A percentile compares a stretch with the other conserved stretches of the same genome.
These are phyloP conservation scores for Alnus glutinosa DNA, from an alignment of 306 rosid genomes.

Conservation along the genomic window DNA sequence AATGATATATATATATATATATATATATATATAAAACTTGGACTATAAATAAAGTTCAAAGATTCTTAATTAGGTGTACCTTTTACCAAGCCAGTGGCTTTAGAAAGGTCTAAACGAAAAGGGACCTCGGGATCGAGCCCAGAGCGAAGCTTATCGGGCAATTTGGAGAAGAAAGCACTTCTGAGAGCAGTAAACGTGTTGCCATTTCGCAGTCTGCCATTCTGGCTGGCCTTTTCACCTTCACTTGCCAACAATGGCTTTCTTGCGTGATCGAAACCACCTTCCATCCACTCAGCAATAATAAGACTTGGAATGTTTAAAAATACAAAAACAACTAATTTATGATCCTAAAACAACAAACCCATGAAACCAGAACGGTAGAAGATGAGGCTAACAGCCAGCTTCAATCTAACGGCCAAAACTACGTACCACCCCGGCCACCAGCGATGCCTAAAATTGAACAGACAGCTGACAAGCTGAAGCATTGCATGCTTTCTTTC, in stretches of 20 bases:
- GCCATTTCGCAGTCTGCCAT: background rate
- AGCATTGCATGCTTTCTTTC: background rate
- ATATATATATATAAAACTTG: no score
- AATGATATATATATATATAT: no score
- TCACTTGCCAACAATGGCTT: slow-evolving; percentile 28
- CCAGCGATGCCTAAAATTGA: no score
- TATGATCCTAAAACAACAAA: background rate
- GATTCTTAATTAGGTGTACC: slow-evolving; percentile 29
- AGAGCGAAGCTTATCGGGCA: slow-evolving; percentile 59
- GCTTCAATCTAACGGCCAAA: background rate
- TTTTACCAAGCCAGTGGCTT: slow-evolving; percentile 43
- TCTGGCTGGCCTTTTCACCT: slow-evolving; percentile 10
- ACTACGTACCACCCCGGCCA: background rate
- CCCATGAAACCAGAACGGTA: background rate
- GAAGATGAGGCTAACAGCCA: background rate
- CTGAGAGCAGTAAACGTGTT: slow-evolving; percentile 34
- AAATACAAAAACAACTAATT: background rate
- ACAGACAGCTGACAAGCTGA: background rate
- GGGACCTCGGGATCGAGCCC: slow-evolving; percentile 52
- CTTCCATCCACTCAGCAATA: background rate
- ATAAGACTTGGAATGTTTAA: no score
- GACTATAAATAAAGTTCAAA: no score
- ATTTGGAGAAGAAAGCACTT: slow-evolving; percentile 48
- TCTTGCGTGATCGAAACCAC: slow-evolving; percentile 21
- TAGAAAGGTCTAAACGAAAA: slow-evolving; percentile 40